Evolutionary conservation across 169 alveolate genomes (phyloP).

Genomic region (Plasmodium ovale): DNA sequence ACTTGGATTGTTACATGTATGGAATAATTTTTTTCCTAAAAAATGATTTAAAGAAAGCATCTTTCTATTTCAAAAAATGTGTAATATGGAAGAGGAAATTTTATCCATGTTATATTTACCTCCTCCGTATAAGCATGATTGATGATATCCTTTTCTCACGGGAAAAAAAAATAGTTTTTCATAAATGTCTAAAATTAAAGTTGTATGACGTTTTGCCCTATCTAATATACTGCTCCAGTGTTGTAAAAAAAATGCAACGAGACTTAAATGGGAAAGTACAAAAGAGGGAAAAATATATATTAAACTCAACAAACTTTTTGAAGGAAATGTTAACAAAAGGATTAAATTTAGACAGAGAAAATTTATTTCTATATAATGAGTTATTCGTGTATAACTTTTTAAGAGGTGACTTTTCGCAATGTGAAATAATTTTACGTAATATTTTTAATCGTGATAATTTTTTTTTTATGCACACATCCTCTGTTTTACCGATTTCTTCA

Average conservation of each 20-base stretch:
- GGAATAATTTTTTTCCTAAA: constrained; percentile 46
- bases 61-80: constrained; percentile 4
- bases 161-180: constrained; percentile 22
- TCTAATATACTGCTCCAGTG: constrained; percentile 21
- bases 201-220: constrained; percentile 20
- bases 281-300: neutral
- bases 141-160: neutral
- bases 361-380: constrained; percentile 47
- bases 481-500: neutral
- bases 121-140: constrained; percentile 5
- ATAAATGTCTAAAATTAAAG: constrained; percentile 18
- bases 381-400: constrained; percentile 41
- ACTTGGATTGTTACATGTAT: constrained; percentile 26
- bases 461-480: neutral
- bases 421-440: constrained; percentile 17
- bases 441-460: constrained; percentile 3
- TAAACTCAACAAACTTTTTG: constrained; percentile 8
- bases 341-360: constrained; percentile 20
- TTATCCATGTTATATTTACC: constrained; percentile 14
- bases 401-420: constrained; percentile 23
- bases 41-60: constrained; percentile 2
- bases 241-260: constrained; percentile 3
- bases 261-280: constrained; percentile 4
- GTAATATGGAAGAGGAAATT: neutral
- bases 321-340: constrained; percentile 25